A percentile compares a stretch with the other conserved stretches of the same genome.
These are phyloP conservation scores for Clathrospora elynae DNA, from an alignment of 2,329 filamentous ascomycete genomes.

Conservation along the genomic window DNA sequence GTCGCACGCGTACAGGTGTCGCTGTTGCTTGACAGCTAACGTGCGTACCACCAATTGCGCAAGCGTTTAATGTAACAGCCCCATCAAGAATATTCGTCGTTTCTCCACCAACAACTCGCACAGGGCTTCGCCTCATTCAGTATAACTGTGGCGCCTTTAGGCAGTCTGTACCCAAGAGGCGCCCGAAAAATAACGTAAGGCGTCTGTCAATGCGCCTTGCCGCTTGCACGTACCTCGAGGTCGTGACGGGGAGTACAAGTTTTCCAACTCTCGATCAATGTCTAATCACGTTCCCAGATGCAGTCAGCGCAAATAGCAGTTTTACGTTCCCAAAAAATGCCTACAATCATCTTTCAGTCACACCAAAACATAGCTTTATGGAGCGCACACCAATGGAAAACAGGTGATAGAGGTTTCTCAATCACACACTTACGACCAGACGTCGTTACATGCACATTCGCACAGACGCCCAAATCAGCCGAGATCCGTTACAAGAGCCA, in stretches of 20 bases:
- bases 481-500: constrained; percentile 1
- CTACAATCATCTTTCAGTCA: constrained; percentile 1
- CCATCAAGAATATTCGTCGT: constrained; percentile 8
- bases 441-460: constrained; percentile 14
- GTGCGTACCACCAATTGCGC: constrained; percentile 3
- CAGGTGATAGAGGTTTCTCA: constrained; percentile 8
- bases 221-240: constrained; percentile 6
- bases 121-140: constrained; percentile 10
- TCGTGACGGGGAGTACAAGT: constrained; percentile 7
- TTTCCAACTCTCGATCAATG: constrained; percentile 1
- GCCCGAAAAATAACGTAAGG: constrained; percentile 14
- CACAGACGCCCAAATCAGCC: constrained; percentile 11
- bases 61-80: constrained; percentile 8
- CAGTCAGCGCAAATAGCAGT: constrained; percentile 1
- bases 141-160: constrained; percentile 26
- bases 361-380: background rate
- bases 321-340: background rate
- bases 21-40: constrained; percentile 4
- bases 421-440: constrained; percentile 24
- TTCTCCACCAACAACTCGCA: constrained; percentile 2
- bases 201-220: constrained; percentile 18
- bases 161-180: constrained; percentile 13
- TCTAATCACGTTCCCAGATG: background rate
- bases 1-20: constrained; percentile 2
- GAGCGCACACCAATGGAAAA: background rate